phyloP scores from a whole-genome alignment of 768 basidiomycete genomes.

The Butyriboletus loyo region DNA sequence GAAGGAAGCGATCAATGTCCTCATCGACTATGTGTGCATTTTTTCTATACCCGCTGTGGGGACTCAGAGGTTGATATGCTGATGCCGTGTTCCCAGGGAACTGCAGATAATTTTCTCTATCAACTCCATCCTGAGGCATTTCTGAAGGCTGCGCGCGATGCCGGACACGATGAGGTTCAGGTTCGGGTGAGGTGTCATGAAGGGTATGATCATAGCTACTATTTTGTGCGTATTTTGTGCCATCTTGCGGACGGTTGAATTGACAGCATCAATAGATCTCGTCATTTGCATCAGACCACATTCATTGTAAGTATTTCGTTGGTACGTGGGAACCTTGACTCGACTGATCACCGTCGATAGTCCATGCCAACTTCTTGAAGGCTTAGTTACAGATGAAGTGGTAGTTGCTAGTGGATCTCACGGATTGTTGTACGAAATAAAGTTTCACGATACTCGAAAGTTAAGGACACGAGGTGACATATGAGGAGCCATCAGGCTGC shows the following conservation, averaged over 20 bases:
- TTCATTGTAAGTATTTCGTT: conserved; percentile 63
- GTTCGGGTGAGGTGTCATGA: conserved; percentile 78
- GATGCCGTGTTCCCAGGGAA: conserved; percentile 51
- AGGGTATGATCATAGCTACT: conserved; percentile 89
- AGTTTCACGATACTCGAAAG: neutral
- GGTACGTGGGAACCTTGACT: conserved; percentile 1
- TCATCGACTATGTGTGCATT: conserved; percentile 79
- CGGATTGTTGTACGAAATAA: conserved; percentile 4
- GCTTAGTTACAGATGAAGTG: conserved; percentile 37
- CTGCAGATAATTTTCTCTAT: conserved; percentile 76
- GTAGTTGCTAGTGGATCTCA: neutral
- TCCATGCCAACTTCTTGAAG: conserved; percentile 87
- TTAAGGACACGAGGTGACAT: neutral
- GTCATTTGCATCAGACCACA: conserved; percentile 85
- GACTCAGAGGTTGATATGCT: neutral
- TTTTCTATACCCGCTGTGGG: neutral
- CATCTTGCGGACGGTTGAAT: neutral
- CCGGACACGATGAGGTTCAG: conserved; percentile 69
- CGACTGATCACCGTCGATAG: conserved; percentile 36
- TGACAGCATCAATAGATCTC: conserved; percentile 60
- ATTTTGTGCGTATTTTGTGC: conserved; percentile 54
- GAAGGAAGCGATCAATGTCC: conserved; percentile 67
- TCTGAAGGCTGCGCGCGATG: conserved; percentile 68
- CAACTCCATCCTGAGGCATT: conserved; percentile 93
- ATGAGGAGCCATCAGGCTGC: neutral